Evolutionary conservation across 495 filamentous ascomycete species (phyloP).

Genomic region (Podospora pseudopauciseta): DNA sequence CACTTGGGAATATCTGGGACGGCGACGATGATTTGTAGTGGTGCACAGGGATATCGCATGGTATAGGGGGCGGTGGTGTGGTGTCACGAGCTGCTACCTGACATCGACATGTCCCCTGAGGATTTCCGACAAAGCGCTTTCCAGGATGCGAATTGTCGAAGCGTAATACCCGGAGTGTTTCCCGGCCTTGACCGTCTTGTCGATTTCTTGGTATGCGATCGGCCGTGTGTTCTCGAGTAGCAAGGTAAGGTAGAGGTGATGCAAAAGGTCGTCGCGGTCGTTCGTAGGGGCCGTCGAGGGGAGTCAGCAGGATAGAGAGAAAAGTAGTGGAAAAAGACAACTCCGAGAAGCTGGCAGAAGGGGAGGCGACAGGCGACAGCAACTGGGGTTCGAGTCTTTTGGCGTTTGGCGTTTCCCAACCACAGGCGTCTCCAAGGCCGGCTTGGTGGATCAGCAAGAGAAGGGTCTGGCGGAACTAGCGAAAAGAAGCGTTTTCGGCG

Average conservation of each 20-base stretch:
- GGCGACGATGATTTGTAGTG: slow-evolving; percentile 16
- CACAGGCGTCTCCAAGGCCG: slow-evolving; percentile 9
- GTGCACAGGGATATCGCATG: slow-evolving; percentile 24
- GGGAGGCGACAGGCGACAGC: not conserved
- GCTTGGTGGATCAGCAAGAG: slow-evolving; percentile 19
- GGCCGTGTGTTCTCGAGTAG: not conserved
- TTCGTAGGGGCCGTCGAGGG: not conserved
- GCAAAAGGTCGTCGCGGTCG: not conserved
- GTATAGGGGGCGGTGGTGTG: slow-evolving; percentile 9
- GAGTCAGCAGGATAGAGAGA: not conserved
- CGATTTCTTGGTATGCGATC: not conserved
- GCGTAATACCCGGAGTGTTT: not conserved
- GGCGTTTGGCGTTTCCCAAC: slow-evolving; percentile 25
- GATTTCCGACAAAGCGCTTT: not conserved
- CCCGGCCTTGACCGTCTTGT: not conserved
- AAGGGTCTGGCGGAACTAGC: slow-evolving; percentile 18
- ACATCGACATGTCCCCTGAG: slow-evolving; percentile 9
- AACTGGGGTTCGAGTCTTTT: not conserved
- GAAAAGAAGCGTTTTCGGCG: slow-evolving; percentile 30
- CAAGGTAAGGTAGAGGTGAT: not conserved
- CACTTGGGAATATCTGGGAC: slow-evolving; percentile 22
- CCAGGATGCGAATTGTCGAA: not conserved
- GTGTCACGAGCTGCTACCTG: not conserved
- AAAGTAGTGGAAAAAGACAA: not conserved
- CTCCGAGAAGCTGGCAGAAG: not conserved